phyloP scores from a whole-genome alignment of 306 rosid genomes.

The Prunus mume region DNA sequence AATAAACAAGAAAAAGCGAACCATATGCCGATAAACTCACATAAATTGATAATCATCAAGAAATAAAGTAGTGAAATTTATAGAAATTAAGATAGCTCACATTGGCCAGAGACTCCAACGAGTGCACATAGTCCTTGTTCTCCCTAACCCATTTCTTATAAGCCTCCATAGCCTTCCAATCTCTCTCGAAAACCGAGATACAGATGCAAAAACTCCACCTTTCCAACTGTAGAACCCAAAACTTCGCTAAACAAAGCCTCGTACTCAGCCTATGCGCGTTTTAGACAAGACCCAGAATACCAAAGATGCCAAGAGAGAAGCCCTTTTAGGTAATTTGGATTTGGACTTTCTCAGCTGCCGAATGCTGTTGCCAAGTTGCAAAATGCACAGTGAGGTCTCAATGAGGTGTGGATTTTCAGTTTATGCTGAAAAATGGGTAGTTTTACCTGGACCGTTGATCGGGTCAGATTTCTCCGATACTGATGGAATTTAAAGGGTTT shows the following conservation, averaged over 20 bases:
- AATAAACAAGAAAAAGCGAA: background rate
- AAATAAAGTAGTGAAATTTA: background rate
- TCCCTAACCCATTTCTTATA: conserved; percentile 86
- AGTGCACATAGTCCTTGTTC: conserved; percentile 81
- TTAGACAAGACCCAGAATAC: conserved; percentile 23
- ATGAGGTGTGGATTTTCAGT: background rate
- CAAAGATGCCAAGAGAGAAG: conserved; percentile 19
- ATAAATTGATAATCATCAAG: conserved; percentile 3
- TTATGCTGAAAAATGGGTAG: background rate
- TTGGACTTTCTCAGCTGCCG: background rate
- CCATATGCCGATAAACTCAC: background rate
- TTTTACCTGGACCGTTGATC: background rate
- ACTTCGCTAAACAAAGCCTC: too few relatives aligned
- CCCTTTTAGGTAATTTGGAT: conserved; percentile 8
- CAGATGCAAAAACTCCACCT: background rate
- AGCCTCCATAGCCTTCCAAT: conserved; percentile 62
- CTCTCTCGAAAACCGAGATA: conserved; percentile 13
- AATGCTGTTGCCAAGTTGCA: background rate
- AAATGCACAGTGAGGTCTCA: background rate
- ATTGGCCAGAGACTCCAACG: conserved; percentile 85
- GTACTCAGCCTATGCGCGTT: conserved; percentile 1
- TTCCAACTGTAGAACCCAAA: too few relatives aligned
- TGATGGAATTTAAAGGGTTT: background rate
- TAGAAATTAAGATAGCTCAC: conserved; percentile 43
- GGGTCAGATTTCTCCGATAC: background rate